A percentile compares a stretch with the other conserved stretches of the same genome.
These are phyloP conservation scores for Cladophialophora yegresii DNA, from an alignment of 2,329 filamentous ascomycete genomes.

Conservation along the genomic window DNA sequence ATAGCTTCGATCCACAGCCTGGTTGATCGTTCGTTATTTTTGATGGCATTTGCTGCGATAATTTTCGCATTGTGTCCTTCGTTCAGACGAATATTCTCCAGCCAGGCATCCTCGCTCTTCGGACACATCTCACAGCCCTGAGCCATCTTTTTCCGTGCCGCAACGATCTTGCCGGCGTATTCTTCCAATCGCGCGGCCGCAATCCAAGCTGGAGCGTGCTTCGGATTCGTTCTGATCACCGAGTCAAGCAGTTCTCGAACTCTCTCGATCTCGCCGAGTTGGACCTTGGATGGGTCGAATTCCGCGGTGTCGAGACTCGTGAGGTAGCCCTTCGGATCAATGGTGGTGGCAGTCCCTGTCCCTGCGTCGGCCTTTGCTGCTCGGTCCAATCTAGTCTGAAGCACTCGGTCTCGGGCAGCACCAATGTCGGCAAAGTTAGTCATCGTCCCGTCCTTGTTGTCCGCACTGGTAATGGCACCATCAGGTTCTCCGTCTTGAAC, in stretches of 20 bases:
- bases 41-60: slow-evolving; percentile 89
- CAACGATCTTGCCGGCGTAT: slow-evolving; percentile 84
- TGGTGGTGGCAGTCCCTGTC: slow-evolving; percentile 80
- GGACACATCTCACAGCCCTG: slow-evolving; percentile 88
- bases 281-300: slow-evolving; percentile 74
- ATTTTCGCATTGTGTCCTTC: slow-evolving; percentile 92
- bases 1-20: slow-evolving; percentile 94
- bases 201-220: slow-evolving; percentile 93
- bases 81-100: slow-evolving; percentile 92
- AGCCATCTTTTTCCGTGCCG: slow-evolving; percentile 83
- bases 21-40: slow-evolving; percentile 85
- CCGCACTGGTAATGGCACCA: slow-evolving; percentile 47
- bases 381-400: slow-evolving; percentile 90
- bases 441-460: slow-evolving; percentile 76
- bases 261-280: slow-evolving; percentile 92
- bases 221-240: slow-evolving; percentile 94
- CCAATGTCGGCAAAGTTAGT: slow-evolving; percentile 98
- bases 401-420: slow-evolving; percentile 90
- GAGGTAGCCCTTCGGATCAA: slow-evolving; percentile 94
- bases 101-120: slow-evolving; percentile 91
- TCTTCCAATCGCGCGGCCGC: slow-evolving; percentile 91
- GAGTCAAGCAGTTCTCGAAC: slow-evolving; percentile 91
- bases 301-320: slow-evolving; percentile 85
- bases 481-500: slow-evolving; percentile 75
- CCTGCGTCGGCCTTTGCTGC: slow-evolving; percentile 72